Conservation (phyloP, 192 early-diverging fungal genomes). For the Chytriomyces confervae region DNA sequence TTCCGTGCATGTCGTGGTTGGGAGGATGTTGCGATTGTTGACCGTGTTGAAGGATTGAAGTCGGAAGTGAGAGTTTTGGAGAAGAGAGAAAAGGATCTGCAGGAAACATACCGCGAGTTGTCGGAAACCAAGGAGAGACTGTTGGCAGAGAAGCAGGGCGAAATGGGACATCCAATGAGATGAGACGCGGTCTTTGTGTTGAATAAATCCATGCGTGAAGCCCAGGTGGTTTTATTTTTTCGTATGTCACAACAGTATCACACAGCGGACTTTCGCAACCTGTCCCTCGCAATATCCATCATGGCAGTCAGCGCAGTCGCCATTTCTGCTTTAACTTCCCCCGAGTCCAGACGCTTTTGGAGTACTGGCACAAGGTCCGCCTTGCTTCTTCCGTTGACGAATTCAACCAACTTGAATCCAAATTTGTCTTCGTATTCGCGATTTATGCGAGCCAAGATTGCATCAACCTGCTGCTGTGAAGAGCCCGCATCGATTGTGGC, state of each 20-base stretch:
- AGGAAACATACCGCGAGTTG: slow-evolving; percentile 70
- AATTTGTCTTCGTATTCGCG: slow-evolving; percentile 53
- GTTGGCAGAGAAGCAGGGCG: not conserved
- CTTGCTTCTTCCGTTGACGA: slow-evolving; percentile 48
- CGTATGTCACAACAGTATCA: not conserved
- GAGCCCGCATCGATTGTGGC: slow-evolving; percentile 9
- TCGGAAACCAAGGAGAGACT: slow-evolving; percentile 55
- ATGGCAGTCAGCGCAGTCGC: slow-evolving; percentile 31
- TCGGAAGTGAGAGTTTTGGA: slow-evolving; percentile 59
- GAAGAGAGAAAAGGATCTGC: slow-evolving; percentile 62
- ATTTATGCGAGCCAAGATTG: slow-evolving; percentile 44
- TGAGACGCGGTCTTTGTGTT: no score
- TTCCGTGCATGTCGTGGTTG: slow-evolving; percentile 34
- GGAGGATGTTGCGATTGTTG: slow-evolving; percentile 49
- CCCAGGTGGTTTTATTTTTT: no score
- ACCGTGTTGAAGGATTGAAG: slow-evolving; percentile 60
- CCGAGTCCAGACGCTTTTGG: slow-evolving; percentile 12
- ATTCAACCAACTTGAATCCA: slow-evolving; percentile 60
- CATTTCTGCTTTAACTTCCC: slow-evolving; percentile 11
- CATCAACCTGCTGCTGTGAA: slow-evolving; percentile 31
- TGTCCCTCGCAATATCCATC: slow-evolving; percentile 27
- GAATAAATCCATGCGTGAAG: no score
- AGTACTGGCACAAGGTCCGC: slow-evolving; percentile 21
- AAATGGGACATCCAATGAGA: no score
- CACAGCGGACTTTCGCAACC: not conserved